Base-by-base conservation (phyloP, 2,329 filamentous ascomycete species). In the Verticillium alfalfae region DNA sequence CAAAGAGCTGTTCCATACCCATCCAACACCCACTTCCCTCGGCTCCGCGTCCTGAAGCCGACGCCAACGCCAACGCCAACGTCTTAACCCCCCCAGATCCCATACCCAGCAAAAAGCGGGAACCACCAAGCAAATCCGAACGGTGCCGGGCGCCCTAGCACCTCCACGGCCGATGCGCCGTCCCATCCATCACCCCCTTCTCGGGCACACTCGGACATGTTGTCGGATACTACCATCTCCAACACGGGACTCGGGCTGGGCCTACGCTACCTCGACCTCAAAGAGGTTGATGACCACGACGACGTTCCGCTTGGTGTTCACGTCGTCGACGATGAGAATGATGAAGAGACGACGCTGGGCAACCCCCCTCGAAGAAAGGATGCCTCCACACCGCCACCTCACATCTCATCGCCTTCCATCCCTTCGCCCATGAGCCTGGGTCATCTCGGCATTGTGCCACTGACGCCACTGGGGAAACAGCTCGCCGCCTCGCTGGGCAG, bases 381-480 rank as follows among this genome's bases (percentile, higher is more conserved):
- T n/a, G 54, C 56, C 22, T 31, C 58, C 3, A 39, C 64, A 7
- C 64, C 67, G 18, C 65, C 65, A 49, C 63, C 66, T 5, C 69
- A 65, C 34, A 65, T 63, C 56, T 67, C 67, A 26, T 66, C 66
- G n/a, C 65, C 67, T 13, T 61, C 60, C 60, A 65, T 65, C n/a
- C 63, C 65, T 7, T 67, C 67, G 49, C 63, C 68, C 41, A 67
- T 72, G 64, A 71, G 68, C 58, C 66, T 70, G 39, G 66, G 70
- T 63, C 65, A 65, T 49, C 64, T 72, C 8, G 70, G 69, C 58
- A 71, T 74, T 22, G 70, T 71, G 39, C 69, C 71, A n/a, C 66
- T 71, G 38, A 70, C 71, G 45, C 70, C 71, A n/a, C 62, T 74
- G 22, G 66, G 67, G 54, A 69, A 70, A n/a, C 70, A 71, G 70